phyloP scores from a whole-genome alignment of 768 basidiomycete species.

The Myochromella boudieri region DNA sequence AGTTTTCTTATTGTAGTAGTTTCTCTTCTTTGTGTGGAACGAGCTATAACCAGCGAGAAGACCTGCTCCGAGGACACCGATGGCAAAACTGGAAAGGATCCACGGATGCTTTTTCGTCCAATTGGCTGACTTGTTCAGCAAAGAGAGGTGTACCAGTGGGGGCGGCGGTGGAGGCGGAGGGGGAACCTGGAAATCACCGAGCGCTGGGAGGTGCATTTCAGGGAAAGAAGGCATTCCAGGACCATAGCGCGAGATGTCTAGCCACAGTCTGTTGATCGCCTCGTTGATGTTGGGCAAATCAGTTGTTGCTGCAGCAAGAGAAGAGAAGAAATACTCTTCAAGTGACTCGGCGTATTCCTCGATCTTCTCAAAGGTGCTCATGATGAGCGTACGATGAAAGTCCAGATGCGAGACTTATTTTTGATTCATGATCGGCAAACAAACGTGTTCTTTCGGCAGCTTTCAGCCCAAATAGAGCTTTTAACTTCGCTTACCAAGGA shows the following conservation, averaged over 20 bases:
- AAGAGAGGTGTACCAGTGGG: slow-evolving; percentile 46
- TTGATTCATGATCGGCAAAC: too few relatives aligned
- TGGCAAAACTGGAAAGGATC: slow-evolving; percentile 52
- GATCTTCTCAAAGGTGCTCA: slow-evolving; percentile 58
- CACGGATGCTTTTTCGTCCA: slow-evolving; percentile 65
- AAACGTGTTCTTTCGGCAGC: too few relatives aligned
- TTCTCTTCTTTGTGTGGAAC: slow-evolving; percentile 29
- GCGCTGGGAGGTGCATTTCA: slow-evolving; percentile 55
- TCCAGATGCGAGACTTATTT: too few relatives aligned
- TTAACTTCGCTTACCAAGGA: too few relatives aligned
- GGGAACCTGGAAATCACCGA: slow-evolving; percentile 70
- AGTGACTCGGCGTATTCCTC: slow-evolving; percentile 69
- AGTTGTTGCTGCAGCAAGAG: slow-evolving; percentile 54
- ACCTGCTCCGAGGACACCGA: slow-evolving; percentile 60
- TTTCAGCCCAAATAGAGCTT: too few relatives aligned
- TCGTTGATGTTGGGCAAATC: slow-evolving; percentile 67
- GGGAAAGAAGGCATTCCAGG: slow-evolving; percentile 59
- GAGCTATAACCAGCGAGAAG: slow-evolving; percentile 59
- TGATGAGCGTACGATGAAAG: slow-evolving; percentile 7
- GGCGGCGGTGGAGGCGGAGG: slow-evolving; percentile 65
- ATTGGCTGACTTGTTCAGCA: slow-evolving; percentile 43
- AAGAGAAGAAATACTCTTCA: slow-evolving; percentile 60
- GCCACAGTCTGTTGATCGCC: slow-evolving; percentile 67
- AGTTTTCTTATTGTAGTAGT: slow-evolving; percentile 44
- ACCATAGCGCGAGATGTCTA: slow-evolving; percentile 80